phyloP scores from a whole-genome alignment of 2,329 filamentous ascomycete species.

The Verticillium isaacii region DNA sequence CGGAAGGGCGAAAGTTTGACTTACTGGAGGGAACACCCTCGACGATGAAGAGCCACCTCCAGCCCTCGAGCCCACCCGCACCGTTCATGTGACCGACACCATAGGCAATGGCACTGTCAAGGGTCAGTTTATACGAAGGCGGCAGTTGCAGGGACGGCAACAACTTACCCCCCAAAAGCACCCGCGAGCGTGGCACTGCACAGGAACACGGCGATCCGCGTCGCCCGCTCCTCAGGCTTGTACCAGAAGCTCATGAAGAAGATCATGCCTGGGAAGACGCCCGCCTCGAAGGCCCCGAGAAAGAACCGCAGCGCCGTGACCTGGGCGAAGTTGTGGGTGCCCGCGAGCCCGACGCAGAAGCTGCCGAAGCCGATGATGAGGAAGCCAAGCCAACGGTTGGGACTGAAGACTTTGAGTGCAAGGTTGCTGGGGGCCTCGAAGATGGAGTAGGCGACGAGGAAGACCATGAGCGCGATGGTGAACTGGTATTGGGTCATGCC shows the following conservation, averaged over 20 bases:
- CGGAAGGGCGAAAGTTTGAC: neutral
- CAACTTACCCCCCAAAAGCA: conserved; percentile 50
- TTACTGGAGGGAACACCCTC: conserved; percentile 1
- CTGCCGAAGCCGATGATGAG: conserved; percentile 1
- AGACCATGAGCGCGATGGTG: conserved; percentile 52
- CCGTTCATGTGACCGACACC: conserved; percentile 53
- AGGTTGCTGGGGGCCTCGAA: conserved; percentile 19
- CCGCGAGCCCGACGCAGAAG: neutral
- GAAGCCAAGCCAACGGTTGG: conserved; percentile 39
- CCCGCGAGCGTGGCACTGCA: conserved; percentile 66
- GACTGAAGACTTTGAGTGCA: conserved; percentile 14
- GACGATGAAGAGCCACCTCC: conserved; percentile 53
- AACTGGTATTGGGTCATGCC: conserved; percentile 59
- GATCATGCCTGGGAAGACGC: conserved; percentile 55
- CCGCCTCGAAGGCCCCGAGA: conserved; percentile 54
- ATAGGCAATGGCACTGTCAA: conserved; percentile 42
- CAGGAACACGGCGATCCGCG: conserved; percentile 59
- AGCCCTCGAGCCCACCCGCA: conserved; percentile 40
- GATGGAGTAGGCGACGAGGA: conserved; percentile 42
- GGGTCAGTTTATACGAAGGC: neutral
- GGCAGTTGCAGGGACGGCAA: neutral
- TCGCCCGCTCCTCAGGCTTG: conserved; percentile 24
- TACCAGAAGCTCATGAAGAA: conserved; percentile 67
- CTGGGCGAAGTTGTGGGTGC: conserved; percentile 11
- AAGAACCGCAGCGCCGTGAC: conserved; percentile 34